A percentile compares a stretch with the other conserved stretches of the same genome.
Conservation (phyloP, 2,329 filamentous ascomycete species). For the Exserohilum turcica region DNA sequence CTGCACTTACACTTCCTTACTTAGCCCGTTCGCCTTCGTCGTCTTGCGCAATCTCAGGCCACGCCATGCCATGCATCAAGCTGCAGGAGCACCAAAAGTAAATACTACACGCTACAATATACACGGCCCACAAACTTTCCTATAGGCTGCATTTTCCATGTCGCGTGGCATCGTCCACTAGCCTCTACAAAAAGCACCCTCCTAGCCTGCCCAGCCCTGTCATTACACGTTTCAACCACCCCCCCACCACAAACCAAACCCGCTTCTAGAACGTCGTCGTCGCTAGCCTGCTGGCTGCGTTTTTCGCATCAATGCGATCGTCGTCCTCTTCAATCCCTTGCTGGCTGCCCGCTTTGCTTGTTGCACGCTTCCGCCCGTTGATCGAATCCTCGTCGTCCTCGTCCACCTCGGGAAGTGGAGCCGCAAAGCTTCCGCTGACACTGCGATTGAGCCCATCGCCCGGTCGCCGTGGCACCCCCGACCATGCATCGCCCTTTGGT, state of each 20-base stretch:
- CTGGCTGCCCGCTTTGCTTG: conserved; percentile 59
- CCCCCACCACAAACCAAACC: conserved; percentile 12
- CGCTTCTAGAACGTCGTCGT: conserved; percentile 81
- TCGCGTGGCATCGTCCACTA: conserved; percentile 13
- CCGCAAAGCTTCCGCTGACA: conserved; percentile 72
- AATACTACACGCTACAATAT: neutral
- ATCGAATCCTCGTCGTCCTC: conserved; percentile 57
- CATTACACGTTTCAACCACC: conserved; percentile 9
- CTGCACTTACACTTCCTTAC: no score
- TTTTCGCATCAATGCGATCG: conserved; percentile 91
- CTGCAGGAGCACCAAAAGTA: neutral
- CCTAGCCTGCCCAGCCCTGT: neutral
- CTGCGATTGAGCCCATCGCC: conserved; percentile 75
- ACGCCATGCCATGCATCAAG: no score
- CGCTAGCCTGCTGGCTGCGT: conserved; percentile 90
- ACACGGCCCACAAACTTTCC: neutral
- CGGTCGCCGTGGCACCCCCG: conserved; percentile 82
- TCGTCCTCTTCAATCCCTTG: conserved; percentile 80
- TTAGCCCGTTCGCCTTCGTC: no score
- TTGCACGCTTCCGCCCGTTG: conserved; percentile 56
- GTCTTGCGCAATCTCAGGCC: no score
- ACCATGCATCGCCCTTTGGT: conserved; percentile 98
- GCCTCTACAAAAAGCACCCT: conserved; percentile 1
- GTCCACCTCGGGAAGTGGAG: conserved; percentile 63
- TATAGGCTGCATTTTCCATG: conserved; percentile 8